Percentiles rank a stretch among this genome's conserved stretches.
phyloP scores from a whole-genome alignment of 31 red algal genomes.

The Porphyra umbilicalis region DNA sequence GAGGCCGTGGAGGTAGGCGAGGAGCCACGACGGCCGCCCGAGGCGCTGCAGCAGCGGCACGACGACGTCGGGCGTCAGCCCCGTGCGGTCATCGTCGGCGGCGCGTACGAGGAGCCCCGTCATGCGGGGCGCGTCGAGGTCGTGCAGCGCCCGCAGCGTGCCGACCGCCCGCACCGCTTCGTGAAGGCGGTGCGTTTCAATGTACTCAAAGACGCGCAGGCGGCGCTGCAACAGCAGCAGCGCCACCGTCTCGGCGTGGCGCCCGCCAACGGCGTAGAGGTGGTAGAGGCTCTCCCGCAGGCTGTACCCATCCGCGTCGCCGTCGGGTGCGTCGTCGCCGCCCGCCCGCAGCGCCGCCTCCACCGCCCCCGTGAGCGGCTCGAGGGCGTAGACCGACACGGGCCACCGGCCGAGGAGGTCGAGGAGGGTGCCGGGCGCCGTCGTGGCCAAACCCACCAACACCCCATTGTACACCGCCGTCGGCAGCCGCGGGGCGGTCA shows the following conservation, averaged over 20 bases:
- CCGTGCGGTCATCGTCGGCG: slow-evolving; percentile 37
- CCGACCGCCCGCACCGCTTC: slow-evolving; percentile 72
- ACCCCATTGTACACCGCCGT: slow-evolving; percentile 43
- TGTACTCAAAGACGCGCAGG: slow-evolving; percentile 67
- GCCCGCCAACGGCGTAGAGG: slow-evolving; percentile 74
- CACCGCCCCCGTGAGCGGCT: slow-evolving; percentile 50
- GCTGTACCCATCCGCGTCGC: slow-evolving; percentile 18
- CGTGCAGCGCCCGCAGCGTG: slow-evolving; percentile 39
- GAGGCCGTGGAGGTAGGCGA: slow-evolving; percentile 68
- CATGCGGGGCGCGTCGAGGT: slow-evolving; percentile 46
- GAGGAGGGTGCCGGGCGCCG: slow-evolving; percentile 46
- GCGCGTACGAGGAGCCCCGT: slow-evolving; percentile 68
- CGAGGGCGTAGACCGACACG: slow-evolving; percentile 65
- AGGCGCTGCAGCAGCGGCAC: slow-evolving; percentile 67
- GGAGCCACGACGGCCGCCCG: slow-evolving; percentile 64
- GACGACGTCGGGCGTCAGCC: slow-evolving; percentile 61
- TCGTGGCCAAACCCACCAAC: slow-evolving; percentile 28
- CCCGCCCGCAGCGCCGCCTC: slow-evolving; percentile 29
- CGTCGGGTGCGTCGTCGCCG: background rate
- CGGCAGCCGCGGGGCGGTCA: slow-evolving; percentile 38
- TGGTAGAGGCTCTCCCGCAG: slow-evolving; percentile 56
- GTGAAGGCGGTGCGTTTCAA: slow-evolving; percentile 72
- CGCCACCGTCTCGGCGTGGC: slow-evolving; percentile 81
- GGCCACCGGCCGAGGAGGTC: slow-evolving; percentile 77
- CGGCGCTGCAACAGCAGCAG: slow-evolving; percentile 58